phyloP scores from a whole-genome alignment of 306 rosid species.

The Leucaena leucocephala region DNA sequence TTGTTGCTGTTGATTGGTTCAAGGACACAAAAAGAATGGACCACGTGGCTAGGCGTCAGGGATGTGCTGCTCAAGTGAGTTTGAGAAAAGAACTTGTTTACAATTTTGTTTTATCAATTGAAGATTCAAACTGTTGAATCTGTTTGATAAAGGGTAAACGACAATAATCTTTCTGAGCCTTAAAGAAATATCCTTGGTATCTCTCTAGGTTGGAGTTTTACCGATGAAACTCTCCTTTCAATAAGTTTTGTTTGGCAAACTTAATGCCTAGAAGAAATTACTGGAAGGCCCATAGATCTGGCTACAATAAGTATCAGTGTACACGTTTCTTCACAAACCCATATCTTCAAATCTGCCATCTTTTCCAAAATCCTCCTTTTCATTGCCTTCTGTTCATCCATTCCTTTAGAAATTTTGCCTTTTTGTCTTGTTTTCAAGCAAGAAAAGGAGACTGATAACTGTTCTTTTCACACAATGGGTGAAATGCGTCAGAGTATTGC shows the following conservation, averaged over 20 bases:
- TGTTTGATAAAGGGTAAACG: neutral
- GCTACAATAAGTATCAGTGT: neutral
- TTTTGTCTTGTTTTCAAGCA: slow-evolving; percentile 66
- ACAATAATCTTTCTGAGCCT: neutral
- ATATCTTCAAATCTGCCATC: neutral
- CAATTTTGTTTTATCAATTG: neutral
- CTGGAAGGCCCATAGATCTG: neutral
- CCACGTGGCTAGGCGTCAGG: slow-evolving; percentile 92
- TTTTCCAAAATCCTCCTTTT: neutral
- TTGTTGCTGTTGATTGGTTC: slow-evolving; percentile 98
- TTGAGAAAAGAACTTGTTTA: neutral
- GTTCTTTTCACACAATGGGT: slow-evolving; percentile 77
- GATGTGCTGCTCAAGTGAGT: slow-evolving; percentile 95
- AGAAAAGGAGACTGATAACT: slow-evolving; percentile 77
- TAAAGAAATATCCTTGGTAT: neutral
- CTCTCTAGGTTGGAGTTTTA: neutral
- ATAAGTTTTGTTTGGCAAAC: neutral
- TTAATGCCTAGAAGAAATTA: neutral
- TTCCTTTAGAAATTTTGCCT: slow-evolving; percentile 40
- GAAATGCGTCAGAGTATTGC: slow-evolving; percentile 74
- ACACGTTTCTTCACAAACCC: neutral
- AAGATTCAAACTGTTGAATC: neutral
- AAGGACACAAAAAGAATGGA: slow-evolving; percentile 97
- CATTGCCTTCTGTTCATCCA: neutral
- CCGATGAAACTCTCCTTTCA: neutral